Evolutionary conservation across 306 rosid species (phyloP).

Genomic region (Trifolium subterraneum): DNA sequence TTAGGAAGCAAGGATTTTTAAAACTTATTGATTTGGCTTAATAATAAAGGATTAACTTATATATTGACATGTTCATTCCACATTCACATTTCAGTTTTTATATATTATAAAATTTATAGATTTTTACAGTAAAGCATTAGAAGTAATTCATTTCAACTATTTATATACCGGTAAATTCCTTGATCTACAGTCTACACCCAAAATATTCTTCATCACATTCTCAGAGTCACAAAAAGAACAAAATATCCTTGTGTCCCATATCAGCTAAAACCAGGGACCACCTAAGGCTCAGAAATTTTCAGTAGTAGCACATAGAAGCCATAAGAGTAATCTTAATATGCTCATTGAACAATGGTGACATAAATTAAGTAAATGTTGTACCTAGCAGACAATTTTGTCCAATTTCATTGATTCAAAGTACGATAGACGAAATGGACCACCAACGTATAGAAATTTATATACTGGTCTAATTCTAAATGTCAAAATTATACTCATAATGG

Average conservation of each 20-base stretch:
- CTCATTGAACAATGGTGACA: constrained; percentile 13
- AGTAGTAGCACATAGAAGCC: constrained; percentile 27
- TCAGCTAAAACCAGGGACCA: neutral
- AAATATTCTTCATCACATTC: neutral
- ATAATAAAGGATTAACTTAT: too few species aligned
- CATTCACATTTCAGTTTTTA: too few species aligned
- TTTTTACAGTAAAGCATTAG: neutral
- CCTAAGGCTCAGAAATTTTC: neutral
- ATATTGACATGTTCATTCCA: too few species aligned
- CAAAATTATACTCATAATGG: constrained; percentile 67
- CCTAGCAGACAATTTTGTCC: constrained; percentile 13
- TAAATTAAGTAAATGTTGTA: constrained; percentile 31
- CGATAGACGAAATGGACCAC: constrained; percentile 62
- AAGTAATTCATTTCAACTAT: neutral
- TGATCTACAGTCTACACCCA: neutral
- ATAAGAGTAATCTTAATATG: neutral
- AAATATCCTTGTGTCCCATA: neutral
- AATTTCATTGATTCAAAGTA: constrained; percentile 36
- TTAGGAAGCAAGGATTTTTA: too few species aligned
- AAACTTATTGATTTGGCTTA: too few species aligned
- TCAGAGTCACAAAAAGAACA: neutral
- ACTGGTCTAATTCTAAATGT: constrained; percentile 72
- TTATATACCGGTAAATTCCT: neutral
- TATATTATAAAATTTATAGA: too few species aligned
- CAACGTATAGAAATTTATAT: constrained; percentile 70